phyloP scores from a whole-genome alignment of 108 stramenopile species.

The Epipyxis sp. region DNA sequence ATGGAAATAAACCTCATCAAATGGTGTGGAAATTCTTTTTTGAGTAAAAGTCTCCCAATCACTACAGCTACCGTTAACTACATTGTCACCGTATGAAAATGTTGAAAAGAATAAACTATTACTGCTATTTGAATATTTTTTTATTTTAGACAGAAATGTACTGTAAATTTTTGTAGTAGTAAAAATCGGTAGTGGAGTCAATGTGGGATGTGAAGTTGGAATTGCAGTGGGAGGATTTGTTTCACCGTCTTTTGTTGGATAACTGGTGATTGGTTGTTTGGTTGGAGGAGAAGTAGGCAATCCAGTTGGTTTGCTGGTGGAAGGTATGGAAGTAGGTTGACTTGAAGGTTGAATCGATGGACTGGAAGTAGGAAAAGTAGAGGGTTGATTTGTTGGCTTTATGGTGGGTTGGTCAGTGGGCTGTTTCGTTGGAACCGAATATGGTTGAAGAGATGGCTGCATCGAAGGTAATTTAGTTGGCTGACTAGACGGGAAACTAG shows the following conservation, averaged over 20 bases:
- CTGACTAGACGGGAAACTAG: conserved; percentile 7
- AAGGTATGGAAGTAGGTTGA: conserved; percentile 4
- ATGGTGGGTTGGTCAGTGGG: background rate
- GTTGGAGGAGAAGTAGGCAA: background rate
- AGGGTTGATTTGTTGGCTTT: background rate
- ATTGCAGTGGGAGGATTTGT: background rate
- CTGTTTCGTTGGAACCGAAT: background rate
- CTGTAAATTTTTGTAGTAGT: background rate
- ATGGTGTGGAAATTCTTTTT: background rate
- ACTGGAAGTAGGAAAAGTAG: background rate
- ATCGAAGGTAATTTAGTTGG: conserved; percentile 4
- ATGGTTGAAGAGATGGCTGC: conserved; percentile 6
- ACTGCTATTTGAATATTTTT: background rate
- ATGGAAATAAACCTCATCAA: background rate
- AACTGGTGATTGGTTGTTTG: conserved; percentile 13
- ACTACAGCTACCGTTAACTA: background rate
- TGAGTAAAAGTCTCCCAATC: background rate
- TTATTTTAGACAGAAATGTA: background rate
- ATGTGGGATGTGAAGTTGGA: background rate
- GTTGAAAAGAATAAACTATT: background rate
- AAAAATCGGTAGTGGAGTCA: background rate
- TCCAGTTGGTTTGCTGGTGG: background rate
- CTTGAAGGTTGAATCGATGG: background rate
- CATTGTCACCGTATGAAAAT: background rate
- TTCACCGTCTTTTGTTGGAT: background rate